Evolutionary conservation across 164 flowering plant genomes (phyloP).

Genomic region (Stephania japonica): DNA sequence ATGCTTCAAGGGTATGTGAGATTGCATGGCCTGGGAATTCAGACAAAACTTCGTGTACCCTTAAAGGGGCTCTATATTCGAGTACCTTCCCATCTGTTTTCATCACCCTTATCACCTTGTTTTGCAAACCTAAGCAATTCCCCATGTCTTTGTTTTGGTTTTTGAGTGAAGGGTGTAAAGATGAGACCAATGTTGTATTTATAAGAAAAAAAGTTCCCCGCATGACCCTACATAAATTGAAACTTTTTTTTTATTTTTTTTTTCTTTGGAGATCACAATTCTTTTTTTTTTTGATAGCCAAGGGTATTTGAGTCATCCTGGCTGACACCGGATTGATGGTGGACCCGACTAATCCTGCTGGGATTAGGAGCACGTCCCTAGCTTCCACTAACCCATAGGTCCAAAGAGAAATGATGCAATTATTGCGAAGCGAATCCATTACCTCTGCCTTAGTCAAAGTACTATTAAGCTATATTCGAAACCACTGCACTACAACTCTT

Average conservation of each 20-base stretch:
- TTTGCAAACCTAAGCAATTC: conserved; percentile 53
- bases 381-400: no score
- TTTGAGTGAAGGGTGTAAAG: conserved; percentile 18
- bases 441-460: no score
- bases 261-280: conserved; percentile 4
- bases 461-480: no score
- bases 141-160: conserved; percentile 42
- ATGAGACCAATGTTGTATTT: conserved; percentile 21
- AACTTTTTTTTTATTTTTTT: not conserved
- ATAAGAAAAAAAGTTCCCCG: conserved; percentile 13
- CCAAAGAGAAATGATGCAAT: no score
- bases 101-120: conserved; percentile 38
- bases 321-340: no score
- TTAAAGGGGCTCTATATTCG: conserved; percentile 44
- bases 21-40: conserved; percentile 41
- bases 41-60: conserved; percentile 43
- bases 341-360: no score
- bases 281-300: no score
- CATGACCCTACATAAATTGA: conserved; percentile 11
- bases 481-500: no score
- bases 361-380: no score
- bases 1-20: conserved; percentile 28
- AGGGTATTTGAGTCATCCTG: no score
- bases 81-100: conserved; percentile 57
- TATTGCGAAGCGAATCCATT: no score